Evolutionary conservation across 2,329 filamentous ascomycete species (phyloP).

Genomic region (Alternaria novae-zelandiae): DNA sequence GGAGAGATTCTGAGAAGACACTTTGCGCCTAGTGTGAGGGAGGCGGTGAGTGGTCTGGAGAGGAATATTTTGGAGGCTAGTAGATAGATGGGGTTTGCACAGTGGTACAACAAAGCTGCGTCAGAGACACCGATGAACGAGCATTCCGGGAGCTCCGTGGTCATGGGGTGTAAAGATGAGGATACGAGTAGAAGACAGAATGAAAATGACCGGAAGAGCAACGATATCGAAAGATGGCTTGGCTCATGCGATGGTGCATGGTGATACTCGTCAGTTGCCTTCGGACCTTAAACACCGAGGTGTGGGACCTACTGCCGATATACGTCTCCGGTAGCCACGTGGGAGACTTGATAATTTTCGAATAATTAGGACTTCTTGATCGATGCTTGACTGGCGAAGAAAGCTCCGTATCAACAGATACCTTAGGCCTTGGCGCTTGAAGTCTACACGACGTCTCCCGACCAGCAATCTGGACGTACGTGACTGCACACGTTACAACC

Average conservation of each 20-base stretch:
- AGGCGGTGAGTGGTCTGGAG: slow-evolving; percentile 62
- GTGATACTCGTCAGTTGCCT: not conserved
- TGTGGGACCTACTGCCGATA: slow-evolving; percentile 1
- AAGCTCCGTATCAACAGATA: not conserved
- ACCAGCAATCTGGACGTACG: not conserved
- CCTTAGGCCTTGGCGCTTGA: not conserved
- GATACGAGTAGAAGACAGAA: not conserved
- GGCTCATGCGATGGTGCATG: not conserved
- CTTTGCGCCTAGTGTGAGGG: slow-evolving; percentile 84
- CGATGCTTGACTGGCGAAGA: not conserved
- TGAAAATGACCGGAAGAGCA: not conserved
- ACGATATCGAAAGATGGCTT: not conserved
- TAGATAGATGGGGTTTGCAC: slow-evolving; percentile 12
- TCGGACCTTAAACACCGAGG: not conserved
- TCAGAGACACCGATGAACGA: slow-evolving; percentile 19
- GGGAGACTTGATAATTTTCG: not conserved
- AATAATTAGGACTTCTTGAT: not conserved
- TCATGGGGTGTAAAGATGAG: not conserved
- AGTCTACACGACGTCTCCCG: not conserved
- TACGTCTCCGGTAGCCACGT: not conserved
- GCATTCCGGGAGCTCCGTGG: slow-evolving; percentile 10
- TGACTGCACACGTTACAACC: not conserved
- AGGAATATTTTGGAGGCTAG: slow-evolving; percentile 41
- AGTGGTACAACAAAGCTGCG: not conserved
- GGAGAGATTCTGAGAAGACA: slow-evolving; percentile 84